Evolutionary conservation across 257 asterid genomes (phyloP).

Genomic region (Rhazya stricta): DNA sequence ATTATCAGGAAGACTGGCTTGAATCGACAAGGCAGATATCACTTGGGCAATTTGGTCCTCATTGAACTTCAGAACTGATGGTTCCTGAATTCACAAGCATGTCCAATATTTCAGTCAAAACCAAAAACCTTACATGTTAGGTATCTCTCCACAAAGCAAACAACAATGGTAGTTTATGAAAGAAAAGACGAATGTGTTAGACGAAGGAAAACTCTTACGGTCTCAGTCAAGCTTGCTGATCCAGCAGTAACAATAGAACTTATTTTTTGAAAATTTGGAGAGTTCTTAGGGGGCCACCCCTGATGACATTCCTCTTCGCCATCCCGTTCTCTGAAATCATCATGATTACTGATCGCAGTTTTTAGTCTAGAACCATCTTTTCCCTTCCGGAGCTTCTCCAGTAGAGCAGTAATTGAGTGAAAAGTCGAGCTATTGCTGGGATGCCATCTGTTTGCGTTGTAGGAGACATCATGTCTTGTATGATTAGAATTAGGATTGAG

Average conservation of each 20-base stretch:
- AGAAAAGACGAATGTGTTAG: background rate
- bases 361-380: conserved; percentile 45
- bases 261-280: conserved; percentile 71
- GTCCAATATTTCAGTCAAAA: conserved; percentile 3
- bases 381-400: conserved; percentile 88
- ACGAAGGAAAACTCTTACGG: conserved; percentile 36
- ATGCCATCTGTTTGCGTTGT: conserved; percentile 61
- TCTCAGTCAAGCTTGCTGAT: conserved; percentile 54
- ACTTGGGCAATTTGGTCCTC: conserved; percentile 87
- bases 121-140: background rate
- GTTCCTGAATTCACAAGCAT: conserved; percentile 50
- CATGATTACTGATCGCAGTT: conserved; percentile 37
- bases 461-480: conserved; percentile 50
- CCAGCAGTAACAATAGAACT: conserved; percentile 61
- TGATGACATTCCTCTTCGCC: conserved; percentile 63
- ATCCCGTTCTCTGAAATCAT: conserved; percentile 44
- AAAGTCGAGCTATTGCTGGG: conserved; percentile 65
- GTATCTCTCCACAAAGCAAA: background rate
- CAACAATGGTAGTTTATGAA: background rate
- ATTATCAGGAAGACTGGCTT: conserved; percentile 73
- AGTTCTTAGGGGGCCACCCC: conserved; percentile 57
- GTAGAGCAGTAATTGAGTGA: conserved; percentile 77
- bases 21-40: conserved; percentile 83
- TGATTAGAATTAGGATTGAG: conserved; percentile 66
- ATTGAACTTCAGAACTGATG: conserved; percentile 56